A percentile compares a stretch with the other conserved stretches of the same genome.
phyloP scores from a whole-genome alignment of 2,329 filamentous ascomycete genomes.

The Chaetomiaceae sp. region DNA sequence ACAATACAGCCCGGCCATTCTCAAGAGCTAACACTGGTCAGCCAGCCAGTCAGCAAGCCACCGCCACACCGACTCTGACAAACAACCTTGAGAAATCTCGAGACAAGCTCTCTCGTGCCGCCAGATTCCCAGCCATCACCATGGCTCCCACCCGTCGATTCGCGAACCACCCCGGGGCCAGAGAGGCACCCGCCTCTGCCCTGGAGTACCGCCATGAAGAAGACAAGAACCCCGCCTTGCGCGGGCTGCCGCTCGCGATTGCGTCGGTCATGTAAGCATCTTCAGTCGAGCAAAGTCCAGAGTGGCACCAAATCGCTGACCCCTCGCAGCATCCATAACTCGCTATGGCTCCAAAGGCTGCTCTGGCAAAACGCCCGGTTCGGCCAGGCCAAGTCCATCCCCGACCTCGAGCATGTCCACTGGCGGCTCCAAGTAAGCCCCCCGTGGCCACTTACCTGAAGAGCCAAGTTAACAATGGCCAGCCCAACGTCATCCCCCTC shows the following conservation, averaged over 20 bases:
- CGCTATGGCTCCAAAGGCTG: conserved; percentile 57
- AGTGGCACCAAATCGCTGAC: background rate
- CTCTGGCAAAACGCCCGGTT: conserved; percentile 68
- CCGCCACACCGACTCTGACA: too few relatives aligned
- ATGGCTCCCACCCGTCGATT: conserved; percentile 30
- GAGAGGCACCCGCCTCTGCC: conserved; percentile 34
- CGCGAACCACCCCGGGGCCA: conserved; percentile 41
- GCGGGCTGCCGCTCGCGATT: conserved; percentile 59
- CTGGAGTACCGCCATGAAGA: conserved; percentile 32
- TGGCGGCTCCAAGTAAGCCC: conserved; percentile 45
- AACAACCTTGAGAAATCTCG: too few relatives aligned
- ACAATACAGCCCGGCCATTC: too few relatives aligned
- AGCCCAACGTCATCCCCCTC: conserved; percentile 55
- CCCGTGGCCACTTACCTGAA: background rate
- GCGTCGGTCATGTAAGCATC: conserved; percentile 35
- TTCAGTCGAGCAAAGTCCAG: background rate
- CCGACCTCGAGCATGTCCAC: conserved; percentile 41
- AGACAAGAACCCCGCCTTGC: conserved; percentile 65
- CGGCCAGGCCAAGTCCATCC: conserved; percentile 42
- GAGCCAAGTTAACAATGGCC: background rate
- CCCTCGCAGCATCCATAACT: conserved; percentile 50
- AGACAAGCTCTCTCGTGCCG: too few relatives aligned
- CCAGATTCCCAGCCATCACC: background rate
- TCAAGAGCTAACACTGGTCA: too few relatives aligned
- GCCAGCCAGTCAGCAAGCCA: too few relatives aligned